Evolutionary conservation across 176 grass and related monocot genomes (phyloP).

Genomic region (Elaeis guineensis): DNA sequence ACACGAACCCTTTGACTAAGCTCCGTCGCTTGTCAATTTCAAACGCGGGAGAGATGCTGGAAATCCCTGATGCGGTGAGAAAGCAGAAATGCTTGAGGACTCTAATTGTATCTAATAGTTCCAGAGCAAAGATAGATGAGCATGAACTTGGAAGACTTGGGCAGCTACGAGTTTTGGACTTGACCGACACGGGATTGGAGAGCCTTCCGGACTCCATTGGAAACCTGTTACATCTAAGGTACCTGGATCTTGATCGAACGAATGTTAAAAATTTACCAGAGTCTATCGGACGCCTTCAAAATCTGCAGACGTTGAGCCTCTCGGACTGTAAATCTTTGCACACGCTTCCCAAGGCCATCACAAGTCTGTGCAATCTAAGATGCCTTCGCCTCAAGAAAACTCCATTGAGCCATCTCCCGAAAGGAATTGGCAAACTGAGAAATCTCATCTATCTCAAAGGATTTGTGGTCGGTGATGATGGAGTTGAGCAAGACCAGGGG

Average conservation of each 20-base stretch:
- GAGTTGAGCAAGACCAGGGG: too few species aligned
- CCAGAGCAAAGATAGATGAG: constrained; percentile 40
- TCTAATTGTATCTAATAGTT: constrained; percentile 50
- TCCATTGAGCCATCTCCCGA: background rate
- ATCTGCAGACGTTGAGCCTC: constrained; percentile 20
- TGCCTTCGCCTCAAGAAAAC: background rate
- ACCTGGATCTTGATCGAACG: constrained; percentile 73
- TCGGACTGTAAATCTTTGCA: background rate
- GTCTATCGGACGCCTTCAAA: constrained; percentile 11
- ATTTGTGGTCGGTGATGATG: too few species aligned
- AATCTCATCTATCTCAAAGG: too few species aligned
- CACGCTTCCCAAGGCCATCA: constrained; percentile 14
- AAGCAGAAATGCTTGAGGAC: constrained; percentile 69
- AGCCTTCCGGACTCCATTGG: constrained; percentile 49
- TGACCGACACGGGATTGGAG: background rate
- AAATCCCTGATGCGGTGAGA: constrained; percentile 47
- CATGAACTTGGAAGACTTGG: too few species aligned
- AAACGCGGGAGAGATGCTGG: constrained; percentile 37
- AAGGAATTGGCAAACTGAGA: too few species aligned
- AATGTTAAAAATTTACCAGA: constrained; percentile 48
- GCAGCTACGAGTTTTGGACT: too few species aligned
- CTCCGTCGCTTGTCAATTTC: constrained; percentile 46
- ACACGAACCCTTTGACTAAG: constrained; percentile 35
- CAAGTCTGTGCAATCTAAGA: constrained; percentile 11
- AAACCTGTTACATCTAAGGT: constrained; percentile 64